These are phyloP conservation scores for Capronia epimyces DNA, from an alignment of 2,329 filamentous ascomycete species.

Conservation along the genomic window DNA sequence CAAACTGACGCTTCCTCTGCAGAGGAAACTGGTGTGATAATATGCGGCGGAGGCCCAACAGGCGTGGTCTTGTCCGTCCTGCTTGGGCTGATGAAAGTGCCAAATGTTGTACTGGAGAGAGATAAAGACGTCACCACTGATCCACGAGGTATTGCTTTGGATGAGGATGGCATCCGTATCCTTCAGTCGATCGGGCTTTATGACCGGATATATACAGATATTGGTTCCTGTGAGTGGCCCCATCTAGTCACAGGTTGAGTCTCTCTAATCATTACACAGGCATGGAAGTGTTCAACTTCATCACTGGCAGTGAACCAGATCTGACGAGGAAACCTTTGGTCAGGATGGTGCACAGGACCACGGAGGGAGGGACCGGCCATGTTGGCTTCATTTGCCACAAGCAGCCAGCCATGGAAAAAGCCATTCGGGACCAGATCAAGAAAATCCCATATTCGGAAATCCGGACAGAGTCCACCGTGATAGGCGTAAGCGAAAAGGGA, in stretches of 20 bases:
- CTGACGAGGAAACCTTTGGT: conserved; percentile 23
- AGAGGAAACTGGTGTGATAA: conserved; percentile 30
- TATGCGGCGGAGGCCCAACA: conserved; percentile 33
- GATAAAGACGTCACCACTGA: conserved; percentile 33
- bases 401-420: conserved; percentile 31
- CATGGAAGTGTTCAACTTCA: conserved; percentile 24
- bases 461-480: conserved; percentile 18
- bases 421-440: conserved; percentile 21
- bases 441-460: conserved; percentile 15
- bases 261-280: conserved; percentile 5
- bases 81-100: conserved; percentile 28
- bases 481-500: conserved; percentile 13
- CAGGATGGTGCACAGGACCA: conserved; percentile 24
- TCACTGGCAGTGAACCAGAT: conserved; percentile 17
- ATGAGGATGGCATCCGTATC: conserved; percentile 33
- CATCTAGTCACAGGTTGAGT: neutral
- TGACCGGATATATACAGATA: conserved; percentile 30
- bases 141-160: conserved; percentile 32
- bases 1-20: neutral
- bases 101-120: conserved; percentile 31
- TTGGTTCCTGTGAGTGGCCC: conserved; percentile 29
- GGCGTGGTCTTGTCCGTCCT: conserved; percentile 31
- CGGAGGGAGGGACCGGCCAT: conserved; percentile 31
- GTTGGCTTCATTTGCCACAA: conserved; percentile 33
- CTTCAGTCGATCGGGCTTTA: conserved; percentile 33